Evolutionary conservation across 2,329 filamentous ascomycete species (phyloP).

Genomic region (Blastomyces emzantsi): DNA sequence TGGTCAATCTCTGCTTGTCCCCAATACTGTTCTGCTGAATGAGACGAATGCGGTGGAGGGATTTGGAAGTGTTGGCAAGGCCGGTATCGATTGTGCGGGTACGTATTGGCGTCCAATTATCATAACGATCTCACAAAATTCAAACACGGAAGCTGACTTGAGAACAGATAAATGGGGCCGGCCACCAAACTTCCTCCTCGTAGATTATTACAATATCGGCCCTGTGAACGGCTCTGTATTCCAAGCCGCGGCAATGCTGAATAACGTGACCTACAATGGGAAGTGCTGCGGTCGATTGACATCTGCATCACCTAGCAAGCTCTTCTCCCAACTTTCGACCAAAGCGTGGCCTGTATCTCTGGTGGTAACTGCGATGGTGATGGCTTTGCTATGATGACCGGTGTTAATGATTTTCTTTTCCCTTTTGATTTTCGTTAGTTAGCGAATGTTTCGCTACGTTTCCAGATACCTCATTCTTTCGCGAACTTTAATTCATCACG

Average conservation of each 20-base stretch:
- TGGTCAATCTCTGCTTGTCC: conserved; percentile 56
- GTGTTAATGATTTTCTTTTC: neutral
- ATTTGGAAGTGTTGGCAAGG: conserved; percentile 56
- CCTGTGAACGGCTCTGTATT: conserved; percentile 65
- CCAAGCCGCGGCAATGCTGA: conserved; percentile 58
- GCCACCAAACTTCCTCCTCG: conserved; percentile 68
- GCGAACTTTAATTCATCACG: neutral
- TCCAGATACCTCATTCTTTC: neutral
- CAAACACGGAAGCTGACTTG: conserved; percentile 12
- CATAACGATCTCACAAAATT: neutral
- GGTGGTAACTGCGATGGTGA: neutral
- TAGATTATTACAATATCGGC: conserved; percentile 76
- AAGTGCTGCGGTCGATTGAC: conserved; percentile 29
- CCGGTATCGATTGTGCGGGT: conserved; percentile 54
- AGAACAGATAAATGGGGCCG: conserved; percentile 49
- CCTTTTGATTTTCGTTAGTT: neutral
- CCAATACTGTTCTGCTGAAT: conserved; percentile 60
- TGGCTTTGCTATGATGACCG: neutral
- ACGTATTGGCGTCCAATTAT: conserved; percentile 22
- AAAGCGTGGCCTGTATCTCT: neutral
- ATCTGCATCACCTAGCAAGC: neutral
- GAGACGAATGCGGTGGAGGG: conserved; percentile 60
- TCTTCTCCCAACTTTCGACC: neutral
- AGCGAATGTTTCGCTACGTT: neutral
- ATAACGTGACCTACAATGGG: conserved; percentile 59